Evolutionary conservation across 768 basidiomycete species (phyloP).

Genomic region (Pulveroboletus ravenelii): DNA sequence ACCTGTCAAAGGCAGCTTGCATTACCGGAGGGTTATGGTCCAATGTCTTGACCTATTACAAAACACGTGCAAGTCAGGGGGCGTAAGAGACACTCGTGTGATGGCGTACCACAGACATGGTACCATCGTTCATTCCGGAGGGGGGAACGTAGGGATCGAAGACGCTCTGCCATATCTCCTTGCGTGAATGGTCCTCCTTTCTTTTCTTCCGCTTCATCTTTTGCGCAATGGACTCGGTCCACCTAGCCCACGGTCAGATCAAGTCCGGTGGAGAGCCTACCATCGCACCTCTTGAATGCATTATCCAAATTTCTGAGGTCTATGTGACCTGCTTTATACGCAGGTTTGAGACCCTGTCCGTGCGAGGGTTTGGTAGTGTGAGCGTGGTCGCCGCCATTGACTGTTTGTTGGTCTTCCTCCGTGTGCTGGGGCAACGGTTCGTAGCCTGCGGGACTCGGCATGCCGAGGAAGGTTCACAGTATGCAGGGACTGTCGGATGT

Average conservation of each 20-base stretch:
- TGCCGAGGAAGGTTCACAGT: slow-evolving; percentile 16
- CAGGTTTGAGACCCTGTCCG: slow-evolving; percentile 28
- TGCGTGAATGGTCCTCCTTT: slow-evolving; percentile 55
- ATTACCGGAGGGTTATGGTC: slow-evolving; percentile 78
- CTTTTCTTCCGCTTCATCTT: slow-evolving; percentile 81
- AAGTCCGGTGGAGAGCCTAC: neutral
- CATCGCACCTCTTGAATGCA: slow-evolving; percentile 71
- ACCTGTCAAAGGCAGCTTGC: slow-evolving; percentile 67
- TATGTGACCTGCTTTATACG: slow-evolving; percentile 55
- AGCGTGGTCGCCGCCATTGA: slow-evolving; percentile 31
- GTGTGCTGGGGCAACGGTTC: slow-evolving; percentile 41
- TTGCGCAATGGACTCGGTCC: slow-evolving; percentile 84
- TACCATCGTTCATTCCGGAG: slow-evolving; percentile 28
- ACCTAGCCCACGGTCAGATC: slow-evolving; percentile 38
- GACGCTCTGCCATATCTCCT: slow-evolving; percentile 75
- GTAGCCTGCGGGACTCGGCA: slow-evolving; percentile 45
- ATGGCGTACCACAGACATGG: slow-evolving; percentile 14
- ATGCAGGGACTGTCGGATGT: slow-evolving; percentile 1
- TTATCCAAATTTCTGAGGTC: slow-evolving; percentile 76
- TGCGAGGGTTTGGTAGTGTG: slow-evolving; percentile 24
- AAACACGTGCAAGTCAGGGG: slow-evolving; percentile 2
- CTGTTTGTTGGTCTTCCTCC: slow-evolving; percentile 37
- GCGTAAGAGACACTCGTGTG: neutral
- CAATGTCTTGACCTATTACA: slow-evolving; percentile 62
- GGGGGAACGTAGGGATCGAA: slow-evolving; percentile 60